Evolutionary conservation across 768 basidiomycete species (phyloP).

Genomic region (Pholiota conissans): DNA sequence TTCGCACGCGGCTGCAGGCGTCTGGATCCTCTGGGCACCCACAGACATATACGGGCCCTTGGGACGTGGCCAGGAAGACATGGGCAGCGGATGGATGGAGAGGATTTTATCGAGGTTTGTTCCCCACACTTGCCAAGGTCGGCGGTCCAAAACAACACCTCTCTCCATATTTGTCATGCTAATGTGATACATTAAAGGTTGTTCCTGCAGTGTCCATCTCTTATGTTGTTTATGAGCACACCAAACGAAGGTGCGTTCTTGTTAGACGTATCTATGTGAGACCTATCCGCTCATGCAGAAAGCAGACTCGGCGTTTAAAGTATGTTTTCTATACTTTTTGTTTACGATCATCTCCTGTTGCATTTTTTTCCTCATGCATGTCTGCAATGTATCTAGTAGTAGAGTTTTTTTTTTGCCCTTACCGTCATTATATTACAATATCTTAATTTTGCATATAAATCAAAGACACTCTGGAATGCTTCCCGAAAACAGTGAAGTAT

Average conservation of each 20-base stretch:
- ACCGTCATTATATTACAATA: conserved; percentile 11
- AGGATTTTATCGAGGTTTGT: conserved; percentile 91
- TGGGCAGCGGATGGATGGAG: conserved; percentile 87
- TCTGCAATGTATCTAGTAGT: conserved; percentile 25
- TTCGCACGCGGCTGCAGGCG: conserved; percentile 93
- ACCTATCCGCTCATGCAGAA: background rate
- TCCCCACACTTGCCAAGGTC: conserved; percentile 92
- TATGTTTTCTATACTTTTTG: conserved; percentile 11
- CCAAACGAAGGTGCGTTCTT: conserved; percentile 67
- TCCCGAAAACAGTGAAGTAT: background rate
- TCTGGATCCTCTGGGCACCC: conserved; percentile 96
- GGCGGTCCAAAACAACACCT: background rate
- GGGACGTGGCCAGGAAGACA: conserved; percentile 82
- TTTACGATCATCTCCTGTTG: conserved; percentile 19
- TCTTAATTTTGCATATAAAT: conserved; percentile 9
- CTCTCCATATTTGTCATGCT: background rate
- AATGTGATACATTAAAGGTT: conserved; percentile 50
- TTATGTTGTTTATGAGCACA: conserved; percentile 91
- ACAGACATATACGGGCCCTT: conserved; percentile 83
- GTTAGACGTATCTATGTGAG: background rate
- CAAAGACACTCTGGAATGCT: background rate
- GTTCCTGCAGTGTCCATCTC: conserved; percentile 96
- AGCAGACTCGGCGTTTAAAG: conserved; percentile 57
- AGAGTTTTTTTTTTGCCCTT: conserved; percentile 6
- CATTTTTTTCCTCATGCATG: conserved; percentile 8